These are phyloP conservation scores for Zygnema circumcarinatum DNA, from an alignment of 139 green algal species.

Conservation along the genomic window DNA sequence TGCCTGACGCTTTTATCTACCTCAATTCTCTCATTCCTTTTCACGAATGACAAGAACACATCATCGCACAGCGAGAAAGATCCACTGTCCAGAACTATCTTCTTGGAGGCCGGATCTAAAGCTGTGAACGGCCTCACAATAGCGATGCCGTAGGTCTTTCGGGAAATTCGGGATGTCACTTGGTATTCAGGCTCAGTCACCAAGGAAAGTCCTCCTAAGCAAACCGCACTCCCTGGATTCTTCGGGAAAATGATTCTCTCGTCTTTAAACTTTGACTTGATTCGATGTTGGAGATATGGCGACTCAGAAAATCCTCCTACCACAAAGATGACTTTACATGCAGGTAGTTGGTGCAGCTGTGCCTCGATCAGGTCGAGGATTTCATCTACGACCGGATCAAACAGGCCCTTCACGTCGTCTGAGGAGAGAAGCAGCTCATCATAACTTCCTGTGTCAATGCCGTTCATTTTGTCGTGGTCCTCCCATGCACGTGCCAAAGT, in stretches of 20 bases:
- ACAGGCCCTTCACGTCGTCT: not conserved
- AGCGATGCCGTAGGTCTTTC: not conserved
- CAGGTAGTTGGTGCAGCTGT: not conserved
- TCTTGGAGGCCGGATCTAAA: not conserved
- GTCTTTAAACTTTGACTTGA: not conserved
- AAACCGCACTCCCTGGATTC: not conserved
- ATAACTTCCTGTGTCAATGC: not conserved
- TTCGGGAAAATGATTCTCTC: not conserved
- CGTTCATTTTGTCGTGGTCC: not conserved
- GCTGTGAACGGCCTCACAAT: not conserved
- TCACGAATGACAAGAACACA: not conserved
- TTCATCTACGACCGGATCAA: not conserved
- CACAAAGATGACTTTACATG: not conserved
- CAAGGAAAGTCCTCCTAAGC: not conserved
- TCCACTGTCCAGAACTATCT: not conserved
- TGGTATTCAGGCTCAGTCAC: not conserved
- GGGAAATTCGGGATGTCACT: not conserved
- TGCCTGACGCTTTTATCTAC: not conserved
- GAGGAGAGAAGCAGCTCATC: not conserved
- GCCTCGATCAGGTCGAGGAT: not conserved
- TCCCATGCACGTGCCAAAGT: not conserved
- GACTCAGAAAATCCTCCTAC: not conserved
- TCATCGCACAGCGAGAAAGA: not conserved
- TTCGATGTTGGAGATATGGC: not conserved
- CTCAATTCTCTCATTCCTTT: not conserved